These are phyloP conservation scores for Kazachstania psychrophila DNA, from an alignment of 805 yeast genomes.

Conservation along the genomic window DNA sequence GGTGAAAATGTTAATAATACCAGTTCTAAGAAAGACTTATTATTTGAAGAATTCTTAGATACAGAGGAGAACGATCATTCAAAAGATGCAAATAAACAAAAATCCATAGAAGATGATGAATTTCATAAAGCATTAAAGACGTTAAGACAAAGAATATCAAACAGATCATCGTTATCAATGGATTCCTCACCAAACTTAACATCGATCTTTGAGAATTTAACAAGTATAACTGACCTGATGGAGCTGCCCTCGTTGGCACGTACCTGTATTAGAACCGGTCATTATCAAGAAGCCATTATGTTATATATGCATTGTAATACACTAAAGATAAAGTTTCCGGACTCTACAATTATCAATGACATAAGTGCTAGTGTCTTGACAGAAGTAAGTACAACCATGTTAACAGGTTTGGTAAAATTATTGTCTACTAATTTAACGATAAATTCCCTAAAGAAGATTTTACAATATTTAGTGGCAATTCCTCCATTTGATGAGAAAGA, in stretches of 20 bases:
- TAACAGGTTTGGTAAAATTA: conserved; percentile 55
- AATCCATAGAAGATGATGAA: conserved; percentile 19
- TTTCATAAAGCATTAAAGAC: conserved; percentile 24
- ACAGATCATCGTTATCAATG: background rate
- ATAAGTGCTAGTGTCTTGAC: conserved; percentile 18
- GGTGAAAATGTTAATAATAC: background rate
- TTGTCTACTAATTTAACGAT: conserved; percentile 70
- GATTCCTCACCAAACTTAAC: conserved; percentile 21
- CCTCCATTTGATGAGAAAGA: conserved; percentile 38
- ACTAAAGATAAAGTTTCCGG: conserved; percentile 58
- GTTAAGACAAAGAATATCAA: conserved; percentile 14
- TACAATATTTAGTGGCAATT: conserved; percentile 65
- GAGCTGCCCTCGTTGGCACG: conserved; percentile 77
- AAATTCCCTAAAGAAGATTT: conserved; percentile 66
- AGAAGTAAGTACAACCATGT: conserved; percentile 46
- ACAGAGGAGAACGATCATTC: background rate
- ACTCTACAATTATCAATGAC: conserved; percentile 23
- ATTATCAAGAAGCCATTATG: conserved; percentile 83
- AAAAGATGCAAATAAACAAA: conserved; percentile 12
- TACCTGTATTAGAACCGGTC: conserved; percentile 78
- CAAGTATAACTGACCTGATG: conserved; percentile 63
- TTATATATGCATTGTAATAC: conserved; percentile 66
- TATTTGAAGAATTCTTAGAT: conserved; percentile 10
- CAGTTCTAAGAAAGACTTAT: background rate
- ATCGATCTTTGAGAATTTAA: conserved; percentile 49